These are phyloP conservation scores for Debaryomyces sp. DNA, from an alignment of 1,139 yeast genomes.

Conservation along the genomic window DNA sequence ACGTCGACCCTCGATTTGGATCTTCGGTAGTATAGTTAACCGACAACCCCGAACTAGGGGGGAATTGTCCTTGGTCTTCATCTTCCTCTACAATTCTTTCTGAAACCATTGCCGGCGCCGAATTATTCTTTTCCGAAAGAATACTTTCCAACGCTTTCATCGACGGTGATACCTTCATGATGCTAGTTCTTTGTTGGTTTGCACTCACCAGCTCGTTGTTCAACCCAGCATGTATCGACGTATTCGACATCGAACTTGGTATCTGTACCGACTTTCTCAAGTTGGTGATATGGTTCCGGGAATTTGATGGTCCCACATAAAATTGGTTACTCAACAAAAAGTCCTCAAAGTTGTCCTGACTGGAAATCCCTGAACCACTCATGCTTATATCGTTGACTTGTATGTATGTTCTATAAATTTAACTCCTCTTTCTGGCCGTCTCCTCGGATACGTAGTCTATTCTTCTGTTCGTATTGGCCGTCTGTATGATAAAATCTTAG, in stretches of 20 bases:
- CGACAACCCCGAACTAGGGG: slow-evolving; percentile 7
- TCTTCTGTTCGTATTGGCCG: background rate
- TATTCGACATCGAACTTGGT: slow-evolving; percentile 43
- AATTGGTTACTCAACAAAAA: slow-evolving; percentile 21
- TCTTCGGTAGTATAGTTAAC: slow-evolving; percentile 8
- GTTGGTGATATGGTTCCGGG: slow-evolving; percentile 42
- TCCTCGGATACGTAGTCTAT: background rate
- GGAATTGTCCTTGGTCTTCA: slow-evolving; percentile 17
- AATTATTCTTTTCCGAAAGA: slow-evolving; percentile 31
- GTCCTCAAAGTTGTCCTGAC: slow-evolving; percentile 16
- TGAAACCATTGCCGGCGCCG: background rate
- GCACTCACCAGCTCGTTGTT: background rate
- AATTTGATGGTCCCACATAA: slow-evolving; percentile 17
- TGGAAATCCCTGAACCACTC: background rate
- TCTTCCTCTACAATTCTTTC: slow-evolving; percentile 28
- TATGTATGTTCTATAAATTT: background rate
- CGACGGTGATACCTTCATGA: slow-evolving; percentile 57
- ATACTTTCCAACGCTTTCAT: slow-evolving; percentile 55
- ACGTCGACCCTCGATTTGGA: slow-evolving; percentile 18
- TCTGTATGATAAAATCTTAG: background rate
- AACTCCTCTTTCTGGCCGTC: background rate
- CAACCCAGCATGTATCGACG: slow-evolving; percentile 25
- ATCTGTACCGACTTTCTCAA: slow-evolving; percentile 53
- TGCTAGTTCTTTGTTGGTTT: slow-evolving; percentile 23
- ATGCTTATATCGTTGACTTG: background rate